A percentile compares a stretch with the other conserved stretches of the same genome.
Evolutionary conservation across 257 asterid genomes (phyloP).

Genomic region (Salvia miltiorrhiza): DNA sequence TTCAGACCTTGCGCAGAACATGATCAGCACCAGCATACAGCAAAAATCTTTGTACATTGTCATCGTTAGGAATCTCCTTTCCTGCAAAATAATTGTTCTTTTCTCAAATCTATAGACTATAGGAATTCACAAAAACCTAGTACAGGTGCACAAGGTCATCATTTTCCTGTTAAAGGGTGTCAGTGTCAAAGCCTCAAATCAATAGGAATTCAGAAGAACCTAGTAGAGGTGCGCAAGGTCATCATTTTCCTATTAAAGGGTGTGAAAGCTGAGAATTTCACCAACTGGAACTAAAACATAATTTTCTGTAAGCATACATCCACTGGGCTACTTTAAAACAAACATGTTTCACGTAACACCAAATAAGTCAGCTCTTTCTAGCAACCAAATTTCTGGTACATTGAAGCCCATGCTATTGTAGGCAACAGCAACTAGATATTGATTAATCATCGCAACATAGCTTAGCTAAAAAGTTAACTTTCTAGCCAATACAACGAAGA

Average conservation of each 20-base stretch:
- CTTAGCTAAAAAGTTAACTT: background rate
- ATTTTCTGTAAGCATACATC: background rate
- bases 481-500: background rate
- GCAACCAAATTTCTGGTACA: background rate
- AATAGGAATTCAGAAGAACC: too few species aligned
- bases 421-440: background rate
- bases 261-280: background rate
- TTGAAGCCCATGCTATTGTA: background rate
- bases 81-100: slow-evolving; percentile 42
- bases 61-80: slow-evolving; percentile 66
- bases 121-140: background rate
- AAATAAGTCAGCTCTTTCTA: background rate
- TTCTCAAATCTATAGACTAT: background rate
- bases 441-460: background rate
- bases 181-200: too few species aligned
- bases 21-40: slow-evolving; percentile 67
- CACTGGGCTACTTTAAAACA: background rate
- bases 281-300: background rate
- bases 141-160: background rate
- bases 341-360: background rate
- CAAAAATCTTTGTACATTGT: slow-evolving; percentile 41
- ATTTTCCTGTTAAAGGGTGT: background rate
- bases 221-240: too few species aligned
- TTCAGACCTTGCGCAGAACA: slow-evolving; percentile 63
- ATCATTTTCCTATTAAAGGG: too few species aligned